Conservation (phyloP, 2,329 filamentous ascomycete genomes). For the Clonostachys rhizophaga region DNA sequence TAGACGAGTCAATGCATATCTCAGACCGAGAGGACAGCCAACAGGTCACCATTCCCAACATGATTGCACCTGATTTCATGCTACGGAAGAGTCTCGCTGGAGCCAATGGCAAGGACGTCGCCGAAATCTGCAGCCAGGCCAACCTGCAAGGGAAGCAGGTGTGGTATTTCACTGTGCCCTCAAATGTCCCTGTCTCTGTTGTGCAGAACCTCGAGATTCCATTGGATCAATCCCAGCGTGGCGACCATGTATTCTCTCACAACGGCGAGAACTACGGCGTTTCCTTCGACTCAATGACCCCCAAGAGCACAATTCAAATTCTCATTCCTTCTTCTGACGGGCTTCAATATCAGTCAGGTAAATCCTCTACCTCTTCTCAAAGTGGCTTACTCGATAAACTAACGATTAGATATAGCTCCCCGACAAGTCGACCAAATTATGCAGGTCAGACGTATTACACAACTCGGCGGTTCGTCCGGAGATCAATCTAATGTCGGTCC, state of each 20-base stretch:
- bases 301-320: slow-evolving; percentile 49
- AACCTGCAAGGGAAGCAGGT: slow-evolving; percentile 67
- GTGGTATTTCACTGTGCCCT: slow-evolving; percentile 76
- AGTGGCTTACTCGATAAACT: not conserved
- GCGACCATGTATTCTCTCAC: slow-evolving; percentile 54
- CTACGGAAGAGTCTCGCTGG: slow-evolving; percentile 40
- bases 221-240: slow-evolving; percentile 46
- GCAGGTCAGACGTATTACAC: slow-evolving; percentile 60
- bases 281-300: slow-evolving; percentile 44
- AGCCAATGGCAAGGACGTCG: slow-evolving; percentile 37
- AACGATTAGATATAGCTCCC: slow-evolving; percentile 9
- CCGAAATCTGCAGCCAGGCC: slow-evolving; percentile 51
- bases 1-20: slow-evolving; percentile 34
- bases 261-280: slow-evolving; percentile 60
- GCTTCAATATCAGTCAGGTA: slow-evolving; percentile 49
- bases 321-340: slow-evolving; percentile 54
- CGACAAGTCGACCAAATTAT: slow-evolving; percentile 53
- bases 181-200: slow-evolving; percentile 62
- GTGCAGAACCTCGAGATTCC: slow-evolving; percentile 61
- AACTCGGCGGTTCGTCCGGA: slow-evolving; percentile 38
- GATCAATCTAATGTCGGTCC: slow-evolving; percentile 25
- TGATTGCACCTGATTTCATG: slow-evolving; percentile 47
- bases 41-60: slow-evolving; percentile 34
- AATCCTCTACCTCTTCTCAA: slow-evolving; percentile 13
- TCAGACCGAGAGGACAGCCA: slow-evolving; percentile 16